Percentiles rank a stretch among this genome's conserved stretches.
Conservation (phyloP, 1,139 yeast genomes). For the Taphrina wiesneri region DNA sequence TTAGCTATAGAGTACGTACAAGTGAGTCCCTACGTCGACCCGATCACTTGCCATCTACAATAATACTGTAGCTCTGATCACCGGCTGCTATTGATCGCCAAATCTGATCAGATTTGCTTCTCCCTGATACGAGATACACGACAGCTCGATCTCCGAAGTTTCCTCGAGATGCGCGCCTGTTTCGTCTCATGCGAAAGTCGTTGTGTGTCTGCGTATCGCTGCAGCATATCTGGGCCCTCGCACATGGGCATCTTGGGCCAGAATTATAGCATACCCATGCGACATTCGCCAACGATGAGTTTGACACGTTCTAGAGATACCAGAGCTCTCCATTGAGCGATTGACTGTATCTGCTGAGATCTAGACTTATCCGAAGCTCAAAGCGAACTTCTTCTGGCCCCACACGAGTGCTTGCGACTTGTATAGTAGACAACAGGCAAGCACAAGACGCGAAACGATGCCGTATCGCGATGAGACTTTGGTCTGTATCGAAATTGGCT, state of each 20-base stretch:
- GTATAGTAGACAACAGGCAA: neutral
- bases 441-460: neutral
- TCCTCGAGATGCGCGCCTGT: neutral
- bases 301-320: too few species aligned
- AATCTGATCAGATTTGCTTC: neutral
- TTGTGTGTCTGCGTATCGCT: neutral
- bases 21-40: too few species aligned
- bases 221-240: neutral
- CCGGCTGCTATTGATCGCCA: too few species aligned
- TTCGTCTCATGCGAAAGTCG: too few species aligned
- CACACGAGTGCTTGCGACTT: neutral
- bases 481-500: constrained; percentile 38
- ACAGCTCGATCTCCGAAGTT: neutral
- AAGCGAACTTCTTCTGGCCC: constrained; percentile 2
- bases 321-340: neutral
- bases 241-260: too few species aligned
- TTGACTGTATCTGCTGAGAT: too few species aligned
- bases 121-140: neutral
- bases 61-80: too few species aligned
- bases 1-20: too few species aligned
- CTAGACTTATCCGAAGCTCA: too few species aligned
- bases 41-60: too few species aligned
- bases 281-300: too few species aligned
- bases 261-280: too few species aligned
- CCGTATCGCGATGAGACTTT: constrained; percentile 31